Conservation (phyloP, 1,284 basidiomycete species). For the Cutaneotrichosporon mucoides region DNA sequence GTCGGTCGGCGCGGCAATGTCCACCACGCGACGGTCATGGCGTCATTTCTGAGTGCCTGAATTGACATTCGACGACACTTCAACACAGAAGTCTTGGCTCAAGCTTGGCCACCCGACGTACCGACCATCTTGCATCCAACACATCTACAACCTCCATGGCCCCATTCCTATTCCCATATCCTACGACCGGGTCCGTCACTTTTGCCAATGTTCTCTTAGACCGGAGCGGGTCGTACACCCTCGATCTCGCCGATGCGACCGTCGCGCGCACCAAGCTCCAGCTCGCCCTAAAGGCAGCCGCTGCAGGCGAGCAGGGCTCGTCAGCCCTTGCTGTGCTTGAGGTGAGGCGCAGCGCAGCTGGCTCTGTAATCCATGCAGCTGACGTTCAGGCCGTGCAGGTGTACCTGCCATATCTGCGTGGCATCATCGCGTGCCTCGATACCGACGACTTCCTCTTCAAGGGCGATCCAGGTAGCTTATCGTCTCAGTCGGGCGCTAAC, state of each 20-base stretch:
- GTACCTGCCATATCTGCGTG: slow-evolving; percentile 78
- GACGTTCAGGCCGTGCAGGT: slow-evolving; percentile 70
- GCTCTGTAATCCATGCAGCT: background rate
- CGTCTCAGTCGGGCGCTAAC: slow-evolving; percentile 1
- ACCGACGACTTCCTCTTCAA: slow-evolving; percentile 69
- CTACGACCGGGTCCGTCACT: slow-evolving; percentile 74
- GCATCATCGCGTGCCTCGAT: slow-evolving; percentile 69
- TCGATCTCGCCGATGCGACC: slow-evolving; percentile 67
- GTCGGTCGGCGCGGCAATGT: no score
- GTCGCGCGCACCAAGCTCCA: slow-evolving; percentile 73
- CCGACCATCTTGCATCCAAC: background rate
- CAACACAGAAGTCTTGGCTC: no score
- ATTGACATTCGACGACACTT: no score
- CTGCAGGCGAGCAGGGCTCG: slow-evolving; percentile 61
- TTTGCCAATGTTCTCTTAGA: slow-evolving; percentile 70
- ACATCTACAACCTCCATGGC: slow-evolving; percentile 37
- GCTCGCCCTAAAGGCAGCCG: slow-evolving; percentile 69
- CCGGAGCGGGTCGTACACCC: slow-evolving; percentile 58
- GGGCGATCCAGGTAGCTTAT: slow-evolving; percentile 62
- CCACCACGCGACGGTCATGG: no score
- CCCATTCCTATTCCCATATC: slow-evolving; percentile 65
- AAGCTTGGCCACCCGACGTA: no score
- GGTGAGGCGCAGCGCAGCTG: slow-evolving; percentile 51
- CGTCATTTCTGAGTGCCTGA: no score
- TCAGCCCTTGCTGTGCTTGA: slow-evolving; percentile 77